Conservation (phyloP, 1,284 basidiomycete species). For the Neotropicomus parvogracilis region DNA sequence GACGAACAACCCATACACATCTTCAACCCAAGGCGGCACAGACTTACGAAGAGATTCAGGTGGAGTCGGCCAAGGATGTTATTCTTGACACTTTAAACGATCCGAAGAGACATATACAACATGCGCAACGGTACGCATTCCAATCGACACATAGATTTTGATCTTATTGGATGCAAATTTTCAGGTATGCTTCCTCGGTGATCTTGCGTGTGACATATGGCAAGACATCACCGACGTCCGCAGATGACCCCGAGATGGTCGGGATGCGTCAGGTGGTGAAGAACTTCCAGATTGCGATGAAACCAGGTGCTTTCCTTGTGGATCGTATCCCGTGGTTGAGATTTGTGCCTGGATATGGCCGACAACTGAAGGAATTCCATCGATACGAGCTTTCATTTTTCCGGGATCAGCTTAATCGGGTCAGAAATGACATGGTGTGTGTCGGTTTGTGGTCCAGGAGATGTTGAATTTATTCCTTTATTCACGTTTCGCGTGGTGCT, state of each 20-base stretch:
- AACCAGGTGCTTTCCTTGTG: slow-evolving; percentile 56
- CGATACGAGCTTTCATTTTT: slow-evolving; percentile 54
- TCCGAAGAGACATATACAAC: slow-evolving; percentile 35
- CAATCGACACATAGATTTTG: background rate
- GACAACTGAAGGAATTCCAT: slow-evolving; percentile 40
- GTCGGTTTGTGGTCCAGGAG: too few relatives aligned
- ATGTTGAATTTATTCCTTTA: too few relatives aligned
- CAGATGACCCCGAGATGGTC: slow-evolving; percentile 49
- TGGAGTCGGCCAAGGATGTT: slow-evolving; percentile 33
- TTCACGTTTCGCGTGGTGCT: too few relatives aligned
- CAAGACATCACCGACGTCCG: slow-evolving; percentile 45
- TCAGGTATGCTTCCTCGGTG: slow-evolving; percentile 59
- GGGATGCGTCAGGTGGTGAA: slow-evolving; percentile 48
- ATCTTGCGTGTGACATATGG: slow-evolving; percentile 67
- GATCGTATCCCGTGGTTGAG: slow-evolving; percentile 54
- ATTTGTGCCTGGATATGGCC: slow-evolving; percentile 29
- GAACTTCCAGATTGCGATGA: slow-evolving; percentile 48
- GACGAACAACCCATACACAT: slow-evolving; percentile 36
- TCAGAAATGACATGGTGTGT: slow-evolving; percentile 31
- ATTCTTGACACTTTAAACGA: slow-evolving; percentile 38
- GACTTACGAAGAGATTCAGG: slow-evolving; percentile 36
- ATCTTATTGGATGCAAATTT: background rate
- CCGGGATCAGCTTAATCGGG: slow-evolving; percentile 44
- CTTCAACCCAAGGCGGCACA: slow-evolving; percentile 36
- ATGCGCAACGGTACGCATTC: slow-evolving; percentile 30